Base-by-base conservation (phyloP, 441 rosid species). In the Corymbia citriodora region DNA sequence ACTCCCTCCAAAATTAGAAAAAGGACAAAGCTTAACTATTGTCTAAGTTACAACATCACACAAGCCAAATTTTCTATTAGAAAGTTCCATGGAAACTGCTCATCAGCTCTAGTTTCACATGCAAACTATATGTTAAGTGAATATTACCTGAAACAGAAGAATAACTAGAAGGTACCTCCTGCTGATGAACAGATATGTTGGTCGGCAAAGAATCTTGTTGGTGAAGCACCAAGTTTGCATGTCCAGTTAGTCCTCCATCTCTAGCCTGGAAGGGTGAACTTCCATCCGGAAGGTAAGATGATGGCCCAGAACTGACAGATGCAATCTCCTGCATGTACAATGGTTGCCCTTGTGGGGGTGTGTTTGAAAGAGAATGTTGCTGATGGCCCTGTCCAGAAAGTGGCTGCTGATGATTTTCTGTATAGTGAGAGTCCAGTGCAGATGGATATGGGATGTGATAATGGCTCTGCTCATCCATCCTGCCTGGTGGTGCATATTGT, bases 121-220 rank as follows among this genome's bases (percentile, higher is more conserved):
- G 93, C 94, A 95, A 95, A 91, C 92, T 90, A 92, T 93, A 92
- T 92, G 92, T 94, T 91, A 92, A 94, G 95, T 94, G 93, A 95
- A 94, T 92, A 94, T 98, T 98, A 98, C 99, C 99, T 98, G 99
- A 90, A 93, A 95, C 96, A 93, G 99, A 96, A 96, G 99, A 98
- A 98, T 97, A 97, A 97, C 99, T 96, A 97, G 97, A 98, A 98
- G 99, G 97, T 98, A 97, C 99, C 99, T 98, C 99, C 99, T 97
- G 99, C 99, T 92, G 97, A 96, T 94, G 97, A 96, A 94, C 94
- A 93, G 93, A 93, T 90, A 97, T 93, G 93, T 93, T 91, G 91
- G 96, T 89, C 90, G 95, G 91, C 89, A 90, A 72, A 90, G 92
- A 92, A 91, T 94, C 94, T 93, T 93, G 96, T 91, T 90, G 95